Evolutionary conservation across 768 basidiomycete species (phyloP), one percentile per base, ranked within the genome.

Genomic region (Gymnopilus junonius): DNA sequence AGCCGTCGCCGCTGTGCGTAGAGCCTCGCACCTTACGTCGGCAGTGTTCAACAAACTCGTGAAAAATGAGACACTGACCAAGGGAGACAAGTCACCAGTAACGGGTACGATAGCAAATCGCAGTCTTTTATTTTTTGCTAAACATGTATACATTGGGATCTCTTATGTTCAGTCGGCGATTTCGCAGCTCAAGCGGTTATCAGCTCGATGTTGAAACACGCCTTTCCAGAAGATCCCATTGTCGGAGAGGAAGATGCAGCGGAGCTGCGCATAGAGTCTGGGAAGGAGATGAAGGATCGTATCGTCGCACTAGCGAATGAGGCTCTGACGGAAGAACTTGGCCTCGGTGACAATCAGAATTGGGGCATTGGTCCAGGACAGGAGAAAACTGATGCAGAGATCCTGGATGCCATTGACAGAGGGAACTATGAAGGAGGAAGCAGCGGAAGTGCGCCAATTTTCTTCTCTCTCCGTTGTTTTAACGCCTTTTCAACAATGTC

Each of bases 201-300:
- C 69, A 91, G 91, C 63, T 82, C 89, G 8, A 90, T 98, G 71
- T 85, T 99, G 35, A 73, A 76, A 15, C 79, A 80, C 12, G 87
- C 89, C 0, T 99, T 97, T 76, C 97, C 96, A 0, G 68, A 82
- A 0, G 95, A 98, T 76, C 85, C 85, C 8, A 93, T 99, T 71
- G 90, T 99, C 39, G 97, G 96, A 32, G 97, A 99, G 75, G 97
- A 99, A 76, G 94, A 97, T 73, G 90, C 97, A 0, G 80, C 86
- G 0, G 93, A 94, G 57, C 76, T 99, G 20, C 85, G 91, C 7
- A 34, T 25, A 20, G 67, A 67, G 14, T 65, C 64, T 10, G 69
- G 67, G 23, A 67, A 66, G 50, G 58, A 62, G 45, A 65, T 73
- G 69, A 71, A 70, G 37, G 79, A 86, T 25, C 85, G 92, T 43